Evolutionary conservation across 352 stramenopile genomes (phyloP).

Genomic region (Thalassiosira sp.): DNA sequence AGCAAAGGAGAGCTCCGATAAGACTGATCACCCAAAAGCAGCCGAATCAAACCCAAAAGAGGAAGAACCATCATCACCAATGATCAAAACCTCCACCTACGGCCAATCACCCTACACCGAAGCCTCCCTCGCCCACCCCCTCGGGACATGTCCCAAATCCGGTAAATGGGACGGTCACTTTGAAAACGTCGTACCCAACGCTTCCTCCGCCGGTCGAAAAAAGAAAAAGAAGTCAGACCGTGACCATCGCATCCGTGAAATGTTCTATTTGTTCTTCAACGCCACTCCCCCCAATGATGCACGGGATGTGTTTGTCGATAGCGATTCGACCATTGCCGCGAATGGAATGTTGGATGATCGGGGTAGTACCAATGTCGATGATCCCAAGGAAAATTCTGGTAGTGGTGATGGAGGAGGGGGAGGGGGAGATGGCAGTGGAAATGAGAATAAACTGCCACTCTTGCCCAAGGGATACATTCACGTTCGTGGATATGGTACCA

Average conservation of each 20-base stretch:
- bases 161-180: constrained; percentile 77
- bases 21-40: too few species aligned
- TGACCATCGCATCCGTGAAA: constrained; percentile 54
- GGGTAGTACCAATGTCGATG: constrained; percentile 16
- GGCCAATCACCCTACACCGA: constrained; percentile 49
- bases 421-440: background rate
- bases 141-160: constrained; percentile 43
- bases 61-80: too few species aligned
- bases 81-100: too few species aligned
- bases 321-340: constrained; percentile 17
- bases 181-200: constrained; percentile 56
- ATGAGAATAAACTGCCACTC: background rate
- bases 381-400: background rate
- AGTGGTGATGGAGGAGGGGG: background rate
- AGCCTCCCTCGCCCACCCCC: constrained; percentile 21
- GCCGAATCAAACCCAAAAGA: too few species aligned
- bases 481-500: constrained; percentile 66
- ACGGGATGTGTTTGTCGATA: constrained; percentile 35
- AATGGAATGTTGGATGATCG: constrained; percentile 41
- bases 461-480: constrained; percentile 50
- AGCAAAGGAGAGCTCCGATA: too few species aligned
- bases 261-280: constrained; percentile 80
- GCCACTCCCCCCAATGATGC: constrained; percentile 48
- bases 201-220: background rate
- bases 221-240: constrained; percentile 11